Evolutionary conservation across 2,329 filamentous ascomycete genomes (phyloP).

Genomic region (Alternaria hordeiaustralica): DNA sequence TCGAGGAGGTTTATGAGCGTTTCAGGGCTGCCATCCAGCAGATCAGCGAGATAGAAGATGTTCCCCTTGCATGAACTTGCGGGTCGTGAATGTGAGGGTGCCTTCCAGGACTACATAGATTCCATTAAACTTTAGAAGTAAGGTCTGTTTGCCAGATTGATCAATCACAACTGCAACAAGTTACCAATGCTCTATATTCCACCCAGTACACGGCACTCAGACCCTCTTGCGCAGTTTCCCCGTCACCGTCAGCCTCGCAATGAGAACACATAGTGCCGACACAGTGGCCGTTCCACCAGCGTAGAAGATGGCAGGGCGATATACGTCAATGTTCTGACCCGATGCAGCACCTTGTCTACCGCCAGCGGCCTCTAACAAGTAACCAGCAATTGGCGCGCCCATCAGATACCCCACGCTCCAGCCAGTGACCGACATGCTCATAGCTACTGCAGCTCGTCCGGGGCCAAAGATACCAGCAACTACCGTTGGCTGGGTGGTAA

Average conservation of each 20-base stretch:
- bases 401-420: constrained; percentile 38
- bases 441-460: constrained; percentile 33
- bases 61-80: not conserved
- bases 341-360: constrained; percentile 16
- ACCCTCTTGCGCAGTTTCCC: constrained; percentile 29
- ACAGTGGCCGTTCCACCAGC: constrained; percentile 33
- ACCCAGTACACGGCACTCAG: not conserved
- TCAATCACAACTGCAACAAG: not conserved
- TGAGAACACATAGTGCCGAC: constrained; percentile 29
- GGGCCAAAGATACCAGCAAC: constrained; percentile 38
- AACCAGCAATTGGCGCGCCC: constrained; percentile 37
- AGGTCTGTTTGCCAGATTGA: not conserved
- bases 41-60: not conserved
- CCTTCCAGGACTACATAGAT: not conserved
- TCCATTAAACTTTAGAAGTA: not conserved
- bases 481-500: constrained; percentile 38
- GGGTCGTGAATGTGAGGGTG: not conserved
- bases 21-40: not conserved
- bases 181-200: not conserved
- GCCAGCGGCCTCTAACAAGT: constrained; percentile 33
- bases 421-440: constrained; percentile 37
- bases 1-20: not conserved
- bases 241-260: constrained; percentile 28
- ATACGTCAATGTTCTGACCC: constrained; percentile 26
- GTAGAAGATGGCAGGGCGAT: constrained; percentile 41